Conservation (phyloP, 495 filamentous ascomycete genomes). For the Trichocladium antarcticum region DNA sequence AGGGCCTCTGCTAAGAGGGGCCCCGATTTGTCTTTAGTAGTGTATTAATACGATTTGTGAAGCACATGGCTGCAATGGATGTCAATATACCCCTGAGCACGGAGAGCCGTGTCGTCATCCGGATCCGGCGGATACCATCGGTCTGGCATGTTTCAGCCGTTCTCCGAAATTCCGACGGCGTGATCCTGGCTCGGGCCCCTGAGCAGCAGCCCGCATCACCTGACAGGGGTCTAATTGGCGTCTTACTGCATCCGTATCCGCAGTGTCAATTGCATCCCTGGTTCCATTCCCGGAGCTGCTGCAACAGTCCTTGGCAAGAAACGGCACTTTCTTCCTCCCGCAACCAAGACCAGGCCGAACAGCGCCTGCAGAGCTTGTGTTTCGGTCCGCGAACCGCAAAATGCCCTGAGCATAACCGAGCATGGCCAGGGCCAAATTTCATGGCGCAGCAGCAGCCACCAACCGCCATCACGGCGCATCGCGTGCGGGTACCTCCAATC, state of each 20-base stretch:
- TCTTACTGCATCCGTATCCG: too few relatives aligned
- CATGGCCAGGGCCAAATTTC: constrained; percentile 37
- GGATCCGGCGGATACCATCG: background rate
- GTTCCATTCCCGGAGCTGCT: background rate
- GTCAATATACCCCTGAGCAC: too few relatives aligned
- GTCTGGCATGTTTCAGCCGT: background rate
- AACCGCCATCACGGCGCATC: background rate
- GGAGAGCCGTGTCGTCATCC: background rate
- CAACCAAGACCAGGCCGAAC: background rate
- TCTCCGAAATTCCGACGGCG: too few relatives aligned
- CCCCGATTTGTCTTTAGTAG: constrained; percentile 2
- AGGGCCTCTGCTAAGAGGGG: background rate
- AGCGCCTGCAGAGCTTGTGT: background rate
- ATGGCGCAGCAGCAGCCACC: constrained; percentile 21
- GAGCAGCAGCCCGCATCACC: too few relatives aligned
- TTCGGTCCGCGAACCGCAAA: constrained; percentile 9
- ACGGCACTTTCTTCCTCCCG: background rate
- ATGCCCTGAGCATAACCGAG: constrained; percentile 28
- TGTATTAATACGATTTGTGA: constrained; percentile 6
- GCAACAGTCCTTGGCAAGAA: background rate
- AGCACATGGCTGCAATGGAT: too few relatives aligned
- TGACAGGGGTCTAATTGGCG: too few relatives aligned
- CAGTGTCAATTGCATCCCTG: background rate
- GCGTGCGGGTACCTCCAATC: background rate
- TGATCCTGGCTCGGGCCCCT: too few relatives aligned